These are phyloP conservation scores for Favolaschia claudopus DNA, from an alignment of 768 basidiomycete genomes.

Conservation along the genomic window DNA sequence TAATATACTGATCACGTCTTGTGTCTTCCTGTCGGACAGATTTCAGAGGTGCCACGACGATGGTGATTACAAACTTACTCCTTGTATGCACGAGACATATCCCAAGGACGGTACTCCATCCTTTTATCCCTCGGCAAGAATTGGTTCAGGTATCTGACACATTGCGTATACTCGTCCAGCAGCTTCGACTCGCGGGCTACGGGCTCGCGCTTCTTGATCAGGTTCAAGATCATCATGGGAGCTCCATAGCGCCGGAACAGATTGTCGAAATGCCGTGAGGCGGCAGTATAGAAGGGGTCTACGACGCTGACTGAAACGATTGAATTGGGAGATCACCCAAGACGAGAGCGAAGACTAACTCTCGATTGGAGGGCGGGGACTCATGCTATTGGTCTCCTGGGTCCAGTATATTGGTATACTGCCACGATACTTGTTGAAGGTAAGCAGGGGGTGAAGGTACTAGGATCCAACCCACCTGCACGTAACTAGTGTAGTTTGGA, in stretches of 20 bases:
- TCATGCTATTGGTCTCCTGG: constrained; percentile 90
- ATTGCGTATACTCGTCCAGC: constrained; percentile 89
- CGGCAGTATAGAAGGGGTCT: constrained; percentile 95
- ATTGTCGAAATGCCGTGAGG: constrained; percentile 91
- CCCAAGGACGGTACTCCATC: constrained; percentile 95
- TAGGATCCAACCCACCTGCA: constrained; percentile 77
- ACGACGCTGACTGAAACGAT: constrained; percentile 77
- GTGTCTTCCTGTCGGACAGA: constrained; percentile 71
- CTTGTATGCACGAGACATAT: constrained; percentile 95
- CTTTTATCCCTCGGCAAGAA: constrained; percentile 86
- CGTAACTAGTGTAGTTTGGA: constrained; percentile 93
- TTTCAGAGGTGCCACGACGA: not conserved
- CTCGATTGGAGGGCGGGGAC: constrained; percentile 94
- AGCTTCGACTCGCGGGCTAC: constrained; percentile 90
- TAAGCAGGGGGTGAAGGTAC: not conserved
- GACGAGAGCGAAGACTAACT: constrained; percentile 58
- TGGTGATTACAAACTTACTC: constrained; percentile 56
- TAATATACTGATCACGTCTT: constrained; percentile 94
- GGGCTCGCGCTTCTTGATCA: constrained; percentile 87
- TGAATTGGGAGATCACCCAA: not conserved
- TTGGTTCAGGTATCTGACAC: constrained; percentile 93
- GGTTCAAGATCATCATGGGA: constrained; percentile 89
- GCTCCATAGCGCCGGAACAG: constrained; percentile 89
- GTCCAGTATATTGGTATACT: constrained; percentile 98
- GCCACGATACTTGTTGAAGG: constrained; percentile 75